Percentiles rank a stretch among this genome's conserved stretches.
phyloP scores from a whole-genome alignment of 805 yeast genomes.

The Blastobotrys chiropterorum region DNA sequence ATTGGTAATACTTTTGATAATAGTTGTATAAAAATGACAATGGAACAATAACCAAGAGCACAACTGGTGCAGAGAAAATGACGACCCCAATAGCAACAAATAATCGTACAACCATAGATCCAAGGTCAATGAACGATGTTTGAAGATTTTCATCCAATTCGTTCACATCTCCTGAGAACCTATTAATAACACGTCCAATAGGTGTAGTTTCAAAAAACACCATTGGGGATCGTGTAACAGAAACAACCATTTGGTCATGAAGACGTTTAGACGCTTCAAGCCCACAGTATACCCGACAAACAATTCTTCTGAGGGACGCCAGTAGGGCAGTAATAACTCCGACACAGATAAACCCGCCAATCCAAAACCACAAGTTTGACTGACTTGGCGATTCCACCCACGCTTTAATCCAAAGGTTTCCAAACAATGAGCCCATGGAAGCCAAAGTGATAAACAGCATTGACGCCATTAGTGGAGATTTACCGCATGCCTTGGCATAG shows the following conservation, averaged over 20 bases:
- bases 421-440: constrained; percentile 52
- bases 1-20: constrained; percentile 64
- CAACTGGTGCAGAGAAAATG: constrained; percentile 81
- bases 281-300: constrained; percentile 45
- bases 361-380: constrained; percentile 46
- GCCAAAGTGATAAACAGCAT: constrained; percentile 40
- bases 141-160: constrained; percentile 71
- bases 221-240: constrained; percentile 87
- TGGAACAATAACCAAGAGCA: constrained; percentile 68
- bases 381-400: constrained; percentile 79
- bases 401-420: constrained; percentile 79
- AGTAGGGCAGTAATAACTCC: constrained; percentile 41
- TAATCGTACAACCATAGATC: constrained; percentile 31
- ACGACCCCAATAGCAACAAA: constrained; percentile 71
- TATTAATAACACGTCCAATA: constrained; percentile 81
- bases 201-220: constrained; percentile 93
- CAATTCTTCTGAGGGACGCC: constrained; percentile 48
- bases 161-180: constrained; percentile 86
- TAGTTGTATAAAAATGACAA: constrained; percentile 55
- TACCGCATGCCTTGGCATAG: constrained; percentile 78
- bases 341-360: constrained; percentile 66
- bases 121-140: constrained; percentile 32
- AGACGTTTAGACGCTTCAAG: constrained; percentile 30
- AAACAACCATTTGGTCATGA: constrained; percentile 67
- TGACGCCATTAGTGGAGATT: constrained; percentile 10